Percentiles rank a stretch among this genome's conserved stretches.
These are phyloP conservation scores for Euphorbia corollata DNA, from an alignment of 441 rosid genomes.

Conservation along the genomic window DNA sequence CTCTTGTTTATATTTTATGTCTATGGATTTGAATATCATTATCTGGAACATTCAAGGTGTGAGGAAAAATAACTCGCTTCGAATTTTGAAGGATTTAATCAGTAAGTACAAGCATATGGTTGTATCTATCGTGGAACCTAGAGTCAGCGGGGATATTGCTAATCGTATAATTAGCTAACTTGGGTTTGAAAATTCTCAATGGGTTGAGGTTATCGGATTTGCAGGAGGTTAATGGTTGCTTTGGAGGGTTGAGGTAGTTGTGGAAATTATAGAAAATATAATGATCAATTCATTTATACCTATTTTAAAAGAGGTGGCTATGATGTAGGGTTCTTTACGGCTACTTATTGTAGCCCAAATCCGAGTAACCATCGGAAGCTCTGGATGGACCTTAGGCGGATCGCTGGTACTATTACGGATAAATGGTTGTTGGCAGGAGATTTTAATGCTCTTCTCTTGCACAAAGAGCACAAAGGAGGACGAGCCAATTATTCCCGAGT, in stretches of 20 bases:
- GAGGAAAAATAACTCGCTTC: background rate
- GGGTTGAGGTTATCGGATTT: background rate
- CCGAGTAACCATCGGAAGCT: too few relatives aligned
- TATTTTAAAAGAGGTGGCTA: background rate
- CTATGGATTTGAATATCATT: background rate
- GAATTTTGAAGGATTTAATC: background rate
- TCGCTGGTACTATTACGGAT: too few relatives aligned
- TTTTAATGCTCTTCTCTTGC: background rate
- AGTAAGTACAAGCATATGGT: too few relatives aligned
- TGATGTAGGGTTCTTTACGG: background rate
- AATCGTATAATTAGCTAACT: background rate
- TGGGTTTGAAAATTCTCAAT: background rate
- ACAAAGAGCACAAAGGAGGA: background rate
- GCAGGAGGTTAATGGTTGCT: background rate
- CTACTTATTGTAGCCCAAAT: background rate
- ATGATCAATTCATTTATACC: background rate
- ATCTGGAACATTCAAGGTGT: background rate
- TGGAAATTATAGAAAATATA: background rate
- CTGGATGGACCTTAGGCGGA: too few relatives aligned
- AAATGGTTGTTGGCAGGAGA: background rate
- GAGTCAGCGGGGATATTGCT: background rate
- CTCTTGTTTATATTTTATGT: too few relatives aligned
- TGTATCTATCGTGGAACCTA: background rate
- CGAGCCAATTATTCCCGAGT: background rate
- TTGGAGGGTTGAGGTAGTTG: background rate